Conservation (phyloP, 192 early-diverging fungal species). For the Backusella parvicylindrica region DNA sequence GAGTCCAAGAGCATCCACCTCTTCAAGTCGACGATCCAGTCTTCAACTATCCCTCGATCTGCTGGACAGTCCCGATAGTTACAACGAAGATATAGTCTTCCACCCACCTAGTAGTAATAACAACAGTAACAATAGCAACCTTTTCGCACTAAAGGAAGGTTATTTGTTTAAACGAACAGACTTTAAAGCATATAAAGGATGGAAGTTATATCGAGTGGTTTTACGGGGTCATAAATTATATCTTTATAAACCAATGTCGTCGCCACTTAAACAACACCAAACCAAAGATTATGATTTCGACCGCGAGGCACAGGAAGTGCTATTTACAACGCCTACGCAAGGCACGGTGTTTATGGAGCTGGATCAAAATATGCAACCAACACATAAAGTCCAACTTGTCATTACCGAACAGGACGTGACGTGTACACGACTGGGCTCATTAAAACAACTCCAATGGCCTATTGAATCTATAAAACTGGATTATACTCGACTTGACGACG, state of each 20-base stretch:
- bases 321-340: constrained; percentile 10
- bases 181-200: constrained; percentile 65
- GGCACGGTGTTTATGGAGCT: constrained; percentile 15
- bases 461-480: background rate
- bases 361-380: background rate
- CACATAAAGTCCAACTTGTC: background rate
- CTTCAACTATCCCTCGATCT: background rate
- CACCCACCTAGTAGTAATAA: background rate
- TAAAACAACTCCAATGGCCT: background rate
- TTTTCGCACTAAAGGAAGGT: constrained; percentile 47
- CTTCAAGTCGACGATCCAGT: constrained; percentile 1
- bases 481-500: background rate
- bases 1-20: constrained; percentile 2
- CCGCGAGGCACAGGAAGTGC: background rate
- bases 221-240: constrained; percentile 72
- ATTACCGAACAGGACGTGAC: background rate
- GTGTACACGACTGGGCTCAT: background rate
- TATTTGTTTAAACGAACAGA: constrained; percentile 73
- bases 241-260: constrained; percentile 64
- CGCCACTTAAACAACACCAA: constrained; percentile 25
- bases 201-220: constrained; percentile 74
- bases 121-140: background rate
- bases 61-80: background rate
- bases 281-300: constrained; percentile 14
- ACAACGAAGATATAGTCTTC: background rate